Conservation (phyloP, 306 rosid species). For the Pterocarpus macrocarpus region DNA sequence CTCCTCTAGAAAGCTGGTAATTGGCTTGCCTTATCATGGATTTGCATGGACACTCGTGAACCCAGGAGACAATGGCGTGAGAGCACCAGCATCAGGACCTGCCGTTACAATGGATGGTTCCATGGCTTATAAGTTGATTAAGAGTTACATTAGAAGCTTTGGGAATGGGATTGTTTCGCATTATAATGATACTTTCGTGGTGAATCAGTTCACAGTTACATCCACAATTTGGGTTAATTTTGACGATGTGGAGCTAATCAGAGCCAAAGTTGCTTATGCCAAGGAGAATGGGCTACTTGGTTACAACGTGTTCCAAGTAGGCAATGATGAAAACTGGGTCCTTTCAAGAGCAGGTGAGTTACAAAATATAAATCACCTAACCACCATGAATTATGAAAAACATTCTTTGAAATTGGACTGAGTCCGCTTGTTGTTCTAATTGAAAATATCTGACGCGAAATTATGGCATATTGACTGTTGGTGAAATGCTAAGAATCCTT, state of each 20-base stretch:
- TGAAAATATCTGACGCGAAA: too few species aligned
- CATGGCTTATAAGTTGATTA: constrained; percentile 51
- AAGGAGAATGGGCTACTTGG: constrained; percentile 60
- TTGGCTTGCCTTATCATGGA: constrained; percentile 67
- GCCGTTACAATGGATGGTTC: constrained; percentile 51
- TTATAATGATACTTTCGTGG: constrained; percentile 58
- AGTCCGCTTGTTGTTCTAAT: too few species aligned
- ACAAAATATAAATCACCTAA: too few species aligned
- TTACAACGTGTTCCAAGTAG: constrained; percentile 60
- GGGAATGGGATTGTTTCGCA: constrained; percentile 38
- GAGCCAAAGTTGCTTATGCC: constrained; percentile 63
- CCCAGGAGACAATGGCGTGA: constrained; percentile 45
- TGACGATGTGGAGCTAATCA: constrained; percentile 63
- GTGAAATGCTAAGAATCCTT: too few species aligned
- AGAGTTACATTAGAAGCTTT: constrained; percentile 49
- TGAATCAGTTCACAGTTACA: constrained; percentile 52
- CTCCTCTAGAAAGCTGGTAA: constrained; percentile 50
- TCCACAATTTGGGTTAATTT: constrained; percentile 55
- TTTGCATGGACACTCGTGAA: constrained; percentile 55
- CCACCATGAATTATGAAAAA: neutral
- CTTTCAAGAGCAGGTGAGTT: constrained; percentile 58
- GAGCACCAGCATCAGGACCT: constrained; percentile 52
- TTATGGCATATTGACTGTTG: too few species aligned
- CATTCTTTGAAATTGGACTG: neutral
- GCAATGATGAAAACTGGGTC: constrained; percentile 65